These are phyloP conservation scores for Taphrina betulina DNA, from an alignment of 1,139 yeast genomes.

Conservation along the genomic window DNA sequence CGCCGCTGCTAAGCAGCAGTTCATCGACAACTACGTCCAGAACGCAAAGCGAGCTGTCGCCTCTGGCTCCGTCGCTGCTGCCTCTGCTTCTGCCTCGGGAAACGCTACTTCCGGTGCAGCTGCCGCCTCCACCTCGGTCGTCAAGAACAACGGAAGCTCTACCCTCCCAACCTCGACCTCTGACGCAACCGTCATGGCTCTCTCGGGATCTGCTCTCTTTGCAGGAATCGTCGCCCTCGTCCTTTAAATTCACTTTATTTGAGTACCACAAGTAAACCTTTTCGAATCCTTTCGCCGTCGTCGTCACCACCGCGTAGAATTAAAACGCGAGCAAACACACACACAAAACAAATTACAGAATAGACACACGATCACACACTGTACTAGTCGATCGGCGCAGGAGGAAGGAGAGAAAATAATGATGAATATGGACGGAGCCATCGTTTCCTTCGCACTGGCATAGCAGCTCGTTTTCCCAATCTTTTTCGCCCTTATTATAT, in stretches of 20 bases:
- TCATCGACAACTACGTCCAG: constrained; percentile 23
- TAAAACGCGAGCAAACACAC: too few species aligned
- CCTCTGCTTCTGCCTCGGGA: not conserved
- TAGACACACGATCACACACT: too few species aligned
- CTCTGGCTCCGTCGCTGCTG: constrained; percentile 1
- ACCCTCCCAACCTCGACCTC: constrained; percentile 17
- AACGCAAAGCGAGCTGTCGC: constrained; percentile 16
- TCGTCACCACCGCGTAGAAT: too few species aligned
- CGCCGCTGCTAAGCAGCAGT: constrained; percentile 10
- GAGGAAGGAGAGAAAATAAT: too few species aligned
- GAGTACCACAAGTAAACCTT: too few species aligned
- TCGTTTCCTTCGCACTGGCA: constrained; percentile 20
- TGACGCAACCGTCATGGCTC: constrained; percentile 28
- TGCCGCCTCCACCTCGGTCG: not conserved
- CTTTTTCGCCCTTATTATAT: constrained; percentile 6
- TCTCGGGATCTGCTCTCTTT: constrained; percentile 24
- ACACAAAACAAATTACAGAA: too few species aligned
- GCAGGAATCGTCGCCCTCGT: constrained; percentile 26
- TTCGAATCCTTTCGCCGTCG: too few species aligned
- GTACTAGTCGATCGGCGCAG: too few species aligned
- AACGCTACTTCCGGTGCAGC: constrained; percentile 5
- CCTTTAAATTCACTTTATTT: constrained; percentile 11
- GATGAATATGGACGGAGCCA: constrained; percentile 3
- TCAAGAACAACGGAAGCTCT: not conserved
- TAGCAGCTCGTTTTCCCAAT: constrained; percentile 22